These are phyloP conservation scores for Ilex aquifolium DNA, from an alignment of 257 asterid genomes.

Conservation along the genomic window DNA sequence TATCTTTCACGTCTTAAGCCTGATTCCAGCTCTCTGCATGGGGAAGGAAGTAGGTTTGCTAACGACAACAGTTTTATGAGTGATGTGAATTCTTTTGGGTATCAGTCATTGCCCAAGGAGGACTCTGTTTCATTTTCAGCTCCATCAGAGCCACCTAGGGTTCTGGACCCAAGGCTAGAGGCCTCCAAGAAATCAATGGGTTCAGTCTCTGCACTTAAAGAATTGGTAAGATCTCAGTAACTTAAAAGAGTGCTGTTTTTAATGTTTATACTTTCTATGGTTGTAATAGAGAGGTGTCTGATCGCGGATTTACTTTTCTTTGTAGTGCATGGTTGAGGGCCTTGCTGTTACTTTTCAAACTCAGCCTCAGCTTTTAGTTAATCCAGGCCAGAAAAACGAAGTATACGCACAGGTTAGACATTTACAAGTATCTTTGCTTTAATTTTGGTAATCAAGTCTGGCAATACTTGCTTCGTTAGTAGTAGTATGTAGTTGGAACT, in stretches of 20 bases:
- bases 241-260: slow-evolving; percentile 5
- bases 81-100: slow-evolving; percentile 46
- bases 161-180: slow-evolving; percentile 57
- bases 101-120: slow-evolving; percentile 51
- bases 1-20: slow-evolving; percentile 54
- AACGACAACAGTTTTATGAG: slow-evolving; percentile 47
- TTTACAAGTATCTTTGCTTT: background rate
- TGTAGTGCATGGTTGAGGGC: slow-evolving; percentile 76
- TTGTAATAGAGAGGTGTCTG: slow-evolving; percentile 12
- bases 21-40: slow-evolving; percentile 47
- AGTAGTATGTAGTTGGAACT: too few relatives aligned
- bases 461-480: too few relatives aligned
- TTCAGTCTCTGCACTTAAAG: slow-evolving; percentile 66
- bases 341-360: slow-evolving; percentile 64
- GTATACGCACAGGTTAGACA: slow-evolving; percentile 71
- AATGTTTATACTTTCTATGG: background rate
- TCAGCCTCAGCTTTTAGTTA: slow-evolving; percentile 71
- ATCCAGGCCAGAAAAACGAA: slow-evolving; percentile 67
- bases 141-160: slow-evolving; percentile 43
- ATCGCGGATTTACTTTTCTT: slow-evolving; percentile 15
- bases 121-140: slow-evolving; percentile 41
- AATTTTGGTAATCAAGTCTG: background rate
- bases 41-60: slow-evolving; percentile 48
- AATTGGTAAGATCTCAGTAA: slow-evolving; percentile 45
- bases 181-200: slow-evolving; percentile 56